Conservation (phyloP, 495 filamentous ascomycete genomes). For the Aspergillus nanangensis region DNA sequence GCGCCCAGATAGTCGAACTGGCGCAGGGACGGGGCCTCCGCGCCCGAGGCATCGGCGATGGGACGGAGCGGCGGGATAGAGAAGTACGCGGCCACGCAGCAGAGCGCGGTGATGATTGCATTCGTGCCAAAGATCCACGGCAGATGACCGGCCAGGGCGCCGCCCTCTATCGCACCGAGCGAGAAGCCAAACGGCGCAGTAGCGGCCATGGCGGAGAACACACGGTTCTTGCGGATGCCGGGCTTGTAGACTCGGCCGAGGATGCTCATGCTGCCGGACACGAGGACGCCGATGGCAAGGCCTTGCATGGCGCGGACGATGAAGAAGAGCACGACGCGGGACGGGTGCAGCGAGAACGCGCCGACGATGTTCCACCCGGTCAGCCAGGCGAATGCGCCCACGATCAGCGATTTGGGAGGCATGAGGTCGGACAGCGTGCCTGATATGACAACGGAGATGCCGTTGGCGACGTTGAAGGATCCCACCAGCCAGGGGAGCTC, state of each 20-base stretch:
- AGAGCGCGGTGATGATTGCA: constrained; percentile 24
- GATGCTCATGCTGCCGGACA: constrained; percentile 29
- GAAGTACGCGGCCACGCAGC: constrained; percentile 17
- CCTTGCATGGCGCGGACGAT: constrained; percentile 32
- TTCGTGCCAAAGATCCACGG: constrained; percentile 30
- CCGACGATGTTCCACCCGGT: constrained; percentile 40
- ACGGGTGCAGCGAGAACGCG: constrained; percentile 28
- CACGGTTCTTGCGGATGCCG: constrained; percentile 28
- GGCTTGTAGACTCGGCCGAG: constrained; percentile 29
- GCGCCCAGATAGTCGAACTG: constrained; percentile 30
- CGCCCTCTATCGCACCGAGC: constrained; percentile 27
- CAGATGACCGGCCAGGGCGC: constrained; percentile 18
- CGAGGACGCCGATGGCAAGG: constrained; percentile 25
- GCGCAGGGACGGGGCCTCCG: constrained; percentile 21
- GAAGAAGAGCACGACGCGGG: constrained; percentile 21
- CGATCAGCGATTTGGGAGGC: constrained; percentile 36
- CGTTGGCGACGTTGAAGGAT: constrained; percentile 34
- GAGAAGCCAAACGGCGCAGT: constrained; percentile 28
- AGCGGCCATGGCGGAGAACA: constrained; percentile 30
- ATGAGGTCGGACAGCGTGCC: constrained; percentile 40
- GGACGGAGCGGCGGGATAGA: constrained; percentile 26
- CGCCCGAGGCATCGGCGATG: constrained; percentile 20
- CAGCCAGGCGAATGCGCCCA: constrained; percentile 41
- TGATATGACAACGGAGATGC: constrained; percentile 40
- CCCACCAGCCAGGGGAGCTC: constrained; percentile 42